Evolutionary conservation across 345 rosid genomes (phyloP).

Genomic region (Melaleuca alternifolia): DNA sequence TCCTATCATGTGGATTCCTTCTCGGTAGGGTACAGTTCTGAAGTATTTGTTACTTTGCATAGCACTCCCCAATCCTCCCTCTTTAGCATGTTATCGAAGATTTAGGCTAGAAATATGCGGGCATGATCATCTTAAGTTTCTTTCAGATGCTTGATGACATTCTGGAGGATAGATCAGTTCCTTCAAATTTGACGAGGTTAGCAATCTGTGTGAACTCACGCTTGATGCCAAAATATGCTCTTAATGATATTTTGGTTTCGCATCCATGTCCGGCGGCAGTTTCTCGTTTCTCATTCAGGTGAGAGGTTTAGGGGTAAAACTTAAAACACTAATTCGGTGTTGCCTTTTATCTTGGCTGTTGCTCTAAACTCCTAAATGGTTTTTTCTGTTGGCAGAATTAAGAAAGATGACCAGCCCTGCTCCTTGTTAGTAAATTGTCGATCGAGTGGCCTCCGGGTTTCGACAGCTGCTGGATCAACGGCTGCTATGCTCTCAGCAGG

Average conservation of each 20-base stretch:
- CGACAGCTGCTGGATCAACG: constrained; percentile 86
- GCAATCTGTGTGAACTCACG: constrained; percentile 51
- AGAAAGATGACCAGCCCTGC: constrained; percentile 24
- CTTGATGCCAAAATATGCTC: constrained; percentile 44
- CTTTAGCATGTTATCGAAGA: background rate
- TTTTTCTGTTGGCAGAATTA: constrained; percentile 30
- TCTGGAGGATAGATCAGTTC: constrained; percentile 33
- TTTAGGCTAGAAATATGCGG: background rate
- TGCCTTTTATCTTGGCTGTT: background rate
- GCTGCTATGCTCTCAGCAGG: constrained; percentile 95
- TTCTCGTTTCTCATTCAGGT: constrained; percentile 85
- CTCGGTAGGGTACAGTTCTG: background rate
- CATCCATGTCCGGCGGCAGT: constrained; percentile 83
- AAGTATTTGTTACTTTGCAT: background rate
- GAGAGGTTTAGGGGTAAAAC: background rate
- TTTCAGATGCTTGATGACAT: constrained; percentile 66
- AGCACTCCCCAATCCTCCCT: background rate
- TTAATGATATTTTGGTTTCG: constrained; percentile 69
- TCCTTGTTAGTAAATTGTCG: constrained; percentile 48
- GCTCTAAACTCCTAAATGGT: background rate
- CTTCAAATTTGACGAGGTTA: constrained; percentile 55
- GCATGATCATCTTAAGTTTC: background rate
- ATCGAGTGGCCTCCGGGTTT: constrained; percentile 88
- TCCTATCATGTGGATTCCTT: background rate
- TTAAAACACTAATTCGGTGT: background rate